Evolutionary conservation across 495 filamentous ascomycete genomes (phyloP), one percentile per base, ranked within the genome.

Genomic region (Podospora tetraspora): DNA sequence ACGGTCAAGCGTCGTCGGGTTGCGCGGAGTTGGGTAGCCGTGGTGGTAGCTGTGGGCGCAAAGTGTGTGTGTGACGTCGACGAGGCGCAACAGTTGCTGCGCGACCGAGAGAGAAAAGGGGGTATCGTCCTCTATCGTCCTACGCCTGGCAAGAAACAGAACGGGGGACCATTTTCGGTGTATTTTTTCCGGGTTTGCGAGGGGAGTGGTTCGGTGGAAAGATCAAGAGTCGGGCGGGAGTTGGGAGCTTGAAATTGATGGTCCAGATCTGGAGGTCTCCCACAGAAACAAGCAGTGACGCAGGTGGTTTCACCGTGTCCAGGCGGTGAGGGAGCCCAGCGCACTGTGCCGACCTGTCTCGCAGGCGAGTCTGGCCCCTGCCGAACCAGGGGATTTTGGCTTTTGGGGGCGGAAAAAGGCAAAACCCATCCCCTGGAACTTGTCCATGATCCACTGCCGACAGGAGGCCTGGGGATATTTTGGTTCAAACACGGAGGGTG

Each of bases 271-370:
- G 43, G 43, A 52, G 43, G 43, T 52, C 43, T 52, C 43, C 43
- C 43, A 52, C 37, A 52, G 19, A 52, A n/a, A 52, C 43, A 52
- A 52, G 43, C 43, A 25, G 59, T 66, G 65, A 61, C 65, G 65
- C 65, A 66, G 6, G 58, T 37, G 56, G 30, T 43, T 61, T 25
- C 22, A 21, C 65, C 13, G 57, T 60, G 58, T 21, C 22, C 7
- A 58, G 60, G 13, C 57, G 7, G 57, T 66, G 65, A 66, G 65
- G 65, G 19, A 66, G 57, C 65, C 58, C 3, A 24, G 32, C 64
- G 65, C 65, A 66, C 65, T 66, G 65, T 66, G 57, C 9, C 13
- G 23, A 16, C 27, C 61, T 66, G 65, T 34, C 58, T 66, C 21
- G 57, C 56, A 59, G 57, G n/a, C 21, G 52, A 32, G 27, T 34